A percentile compares a stretch with the other conserved stretches of the same genome.
Conservation (phyloP, 495 filamentous ascomycete genomes). For the Talaromyces stipitatus region DNA sequence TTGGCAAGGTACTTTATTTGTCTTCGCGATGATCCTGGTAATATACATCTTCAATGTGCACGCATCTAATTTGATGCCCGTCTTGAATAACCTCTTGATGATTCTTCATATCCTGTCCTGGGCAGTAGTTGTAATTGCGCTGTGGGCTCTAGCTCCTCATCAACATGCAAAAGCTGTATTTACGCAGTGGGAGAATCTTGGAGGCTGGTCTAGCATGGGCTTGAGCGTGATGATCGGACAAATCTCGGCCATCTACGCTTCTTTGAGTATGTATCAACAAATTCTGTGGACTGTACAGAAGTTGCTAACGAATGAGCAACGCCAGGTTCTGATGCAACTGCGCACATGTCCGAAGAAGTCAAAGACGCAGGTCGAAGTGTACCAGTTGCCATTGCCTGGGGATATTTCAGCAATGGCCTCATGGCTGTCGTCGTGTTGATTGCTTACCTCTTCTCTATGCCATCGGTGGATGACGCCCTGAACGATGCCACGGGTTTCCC, state of each 20-base stretch:
- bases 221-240: conserved; percentile 44
- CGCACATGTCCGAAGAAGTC: conserved; percentile 43
- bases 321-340: conserved; percentile 26
- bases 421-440: conserved; percentile 37
- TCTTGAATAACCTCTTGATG: conserved; percentile 29
- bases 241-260: conserved; percentile 29
- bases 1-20: conserved; percentile 40
- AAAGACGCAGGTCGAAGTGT: conserved; percentile 36
- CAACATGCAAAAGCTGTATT: conserved; percentile 33
- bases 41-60: conserved; percentile 35
- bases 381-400: conserved; percentile 38
- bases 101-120: conserved; percentile 35
- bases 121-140: conserved; percentile 27
- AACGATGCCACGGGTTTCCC: conserved; percentile 27
- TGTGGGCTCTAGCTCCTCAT: conserved; percentile 37
- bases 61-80: conserved; percentile 26
- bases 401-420: conserved; percentile 26
- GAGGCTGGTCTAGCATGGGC: conserved; percentile 40
- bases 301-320: neutral
- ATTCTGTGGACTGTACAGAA: neutral
- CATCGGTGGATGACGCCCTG: conserved; percentile 27
- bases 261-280: conserved; percentile 15
- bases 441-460: conserved; percentile 38
- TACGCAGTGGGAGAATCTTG: conserved; percentile 36
- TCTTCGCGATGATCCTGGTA: conserved; percentile 33